Evolutionary conservation across 1,284 basidiomycete species (phyloP), one percentile per base, ranked within the genome.

Genomic region (Ustanciosporium gigantosporum): DNA sequence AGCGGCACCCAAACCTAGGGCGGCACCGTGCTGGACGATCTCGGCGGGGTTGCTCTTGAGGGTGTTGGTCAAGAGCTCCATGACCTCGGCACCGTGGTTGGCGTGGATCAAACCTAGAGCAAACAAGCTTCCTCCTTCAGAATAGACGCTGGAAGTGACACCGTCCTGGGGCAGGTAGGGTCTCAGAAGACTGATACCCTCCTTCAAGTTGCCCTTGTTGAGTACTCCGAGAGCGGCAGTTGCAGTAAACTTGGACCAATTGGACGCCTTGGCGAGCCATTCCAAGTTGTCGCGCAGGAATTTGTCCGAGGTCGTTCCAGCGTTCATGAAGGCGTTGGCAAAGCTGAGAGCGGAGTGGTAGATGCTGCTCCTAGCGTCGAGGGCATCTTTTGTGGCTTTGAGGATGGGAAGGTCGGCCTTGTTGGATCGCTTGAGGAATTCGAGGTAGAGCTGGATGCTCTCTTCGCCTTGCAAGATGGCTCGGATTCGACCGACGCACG

Each of bases 161-260:
- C 68, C 66, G 46, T 76, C 74, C 39, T 73, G 68, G 2, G 76
- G 76, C 25, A 77, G 65, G 53, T 77, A 77, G 16, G 76, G 76
- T 2, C 67, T 62, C 20, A 77, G 61, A 40, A 77, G 70, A 52
- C 44, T 62, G 43, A 76, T 58, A 36, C 74, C 71, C 50, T 76
- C 73, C 42, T 66, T 65, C 31, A 77, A 59, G 53, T 74, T 75
- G 41, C 76, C 76, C 49, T 75, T 75, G 60, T 77, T 71, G 52
- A 77, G 65, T 31, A 77, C 75, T 35, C 76, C 76, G 19, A 77
- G 64, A 16, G 76, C 76, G 14, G 76, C 74, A 14, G 76, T 77
- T 16, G 76, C 76, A 9, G 74, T 76, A 46, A 77, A 77, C 55
- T 77, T 77, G 65, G 66, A 70, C 76, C 76, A 77, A 53, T 77